Conservation (phyloP, 331 rosid species). For the Malus hybrid region DNA sequence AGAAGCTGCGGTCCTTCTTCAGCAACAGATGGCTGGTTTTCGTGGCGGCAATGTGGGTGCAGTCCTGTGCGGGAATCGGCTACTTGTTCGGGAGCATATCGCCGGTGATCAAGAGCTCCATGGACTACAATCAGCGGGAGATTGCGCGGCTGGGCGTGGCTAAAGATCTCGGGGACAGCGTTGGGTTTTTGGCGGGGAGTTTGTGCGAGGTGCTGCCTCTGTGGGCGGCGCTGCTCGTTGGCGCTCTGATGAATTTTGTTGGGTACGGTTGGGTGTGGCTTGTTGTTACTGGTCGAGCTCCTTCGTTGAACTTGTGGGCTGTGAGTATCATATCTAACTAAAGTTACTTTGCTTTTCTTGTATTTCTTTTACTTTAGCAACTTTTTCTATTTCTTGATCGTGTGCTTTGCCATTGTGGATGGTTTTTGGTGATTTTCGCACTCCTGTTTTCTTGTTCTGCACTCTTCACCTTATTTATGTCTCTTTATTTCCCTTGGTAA, state of each 20-base stretch:
- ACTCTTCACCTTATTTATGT: background rate
- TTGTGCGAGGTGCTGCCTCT: slow-evolving; percentile 45
- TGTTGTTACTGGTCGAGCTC: slow-evolving; percentile 44
- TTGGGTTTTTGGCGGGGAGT: slow-evolving; percentile 67
- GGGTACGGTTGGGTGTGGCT: slow-evolving; percentile 87
- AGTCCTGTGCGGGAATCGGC: slow-evolving; percentile 54
- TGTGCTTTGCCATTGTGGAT: background rate
- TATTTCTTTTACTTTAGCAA: background rate
- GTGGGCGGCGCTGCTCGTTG: slow-evolving; percentile 50
- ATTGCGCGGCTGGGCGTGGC: slow-evolving; percentile 60
- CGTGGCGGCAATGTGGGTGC: slow-evolving; percentile 40
- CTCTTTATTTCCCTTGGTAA: background rate
- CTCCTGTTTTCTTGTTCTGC: background rate
- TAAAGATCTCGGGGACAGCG: slow-evolving; percentile 77
- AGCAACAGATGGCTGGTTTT: slow-evolving; percentile 37
- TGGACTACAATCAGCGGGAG: slow-evolving; percentile 70
- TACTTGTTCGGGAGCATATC: slow-evolving; percentile 89
- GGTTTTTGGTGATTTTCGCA: background rate
- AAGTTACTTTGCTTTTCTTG: background rate
- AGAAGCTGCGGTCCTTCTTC: no score
- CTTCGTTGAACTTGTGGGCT: slow-evolving; percentile 58
- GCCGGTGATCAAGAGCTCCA: slow-evolving; percentile 59
- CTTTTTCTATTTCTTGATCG: background rate
- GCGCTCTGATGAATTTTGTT: slow-evolving; percentile 45
- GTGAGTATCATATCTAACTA: slow-evolving; percentile 30